A percentile compares a stretch with the other conserved stretches of the same genome.
phyloP scores from a whole-genome alignment of 31 red algal species.

The Odonthalia washingtoniensis region DNA sequence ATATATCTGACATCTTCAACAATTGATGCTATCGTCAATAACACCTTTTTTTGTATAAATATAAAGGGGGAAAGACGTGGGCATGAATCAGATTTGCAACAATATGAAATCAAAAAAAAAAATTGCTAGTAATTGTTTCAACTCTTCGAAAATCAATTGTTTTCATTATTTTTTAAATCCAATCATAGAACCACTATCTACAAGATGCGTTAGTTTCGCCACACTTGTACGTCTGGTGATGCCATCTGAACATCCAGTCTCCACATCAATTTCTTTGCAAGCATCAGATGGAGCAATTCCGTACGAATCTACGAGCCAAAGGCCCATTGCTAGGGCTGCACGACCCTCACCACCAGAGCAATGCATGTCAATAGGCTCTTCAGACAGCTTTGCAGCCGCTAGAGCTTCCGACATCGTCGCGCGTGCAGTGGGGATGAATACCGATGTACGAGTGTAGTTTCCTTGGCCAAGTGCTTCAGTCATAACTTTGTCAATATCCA shows the following conservation, averaged over 20 bases:
- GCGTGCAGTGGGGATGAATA: constrained; percentile 39
- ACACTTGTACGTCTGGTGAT: constrained; percentile 36
- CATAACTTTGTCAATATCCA: constrained; percentile 61
- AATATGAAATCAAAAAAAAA: no score
- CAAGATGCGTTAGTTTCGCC: constrained; percentile 45
- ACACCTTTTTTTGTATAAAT: no score
- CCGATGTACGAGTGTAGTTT: constrained; percentile 61
- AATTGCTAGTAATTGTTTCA: no score
- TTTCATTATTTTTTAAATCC: constrained; percentile 47
- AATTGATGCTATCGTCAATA: no score
- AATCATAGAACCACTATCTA: constrained; percentile 44
- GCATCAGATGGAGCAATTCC: constrained; percentile 57
- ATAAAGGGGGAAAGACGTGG: no score
- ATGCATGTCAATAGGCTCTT: constrained; percentile 63
- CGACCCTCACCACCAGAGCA: constrained; percentile 67
- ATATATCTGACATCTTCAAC: no score
- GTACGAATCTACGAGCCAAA: constrained; percentile 57
- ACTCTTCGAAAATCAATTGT: neutral
- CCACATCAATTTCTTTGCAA: constrained; percentile 33
- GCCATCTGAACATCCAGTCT: constrained; percentile 17
- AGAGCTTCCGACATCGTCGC: constrained; percentile 39
- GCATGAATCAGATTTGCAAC: no score
- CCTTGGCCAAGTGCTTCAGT: constrained; percentile 37
- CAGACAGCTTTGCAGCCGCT: constrained; percentile 17
- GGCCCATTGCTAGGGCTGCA: constrained; percentile 50